Percentiles rank a stretch among this genome's conserved stretches.
Conservation (phyloP, 768 basidiomycete genomes). For the Mycena sanguinolenta region DNA sequence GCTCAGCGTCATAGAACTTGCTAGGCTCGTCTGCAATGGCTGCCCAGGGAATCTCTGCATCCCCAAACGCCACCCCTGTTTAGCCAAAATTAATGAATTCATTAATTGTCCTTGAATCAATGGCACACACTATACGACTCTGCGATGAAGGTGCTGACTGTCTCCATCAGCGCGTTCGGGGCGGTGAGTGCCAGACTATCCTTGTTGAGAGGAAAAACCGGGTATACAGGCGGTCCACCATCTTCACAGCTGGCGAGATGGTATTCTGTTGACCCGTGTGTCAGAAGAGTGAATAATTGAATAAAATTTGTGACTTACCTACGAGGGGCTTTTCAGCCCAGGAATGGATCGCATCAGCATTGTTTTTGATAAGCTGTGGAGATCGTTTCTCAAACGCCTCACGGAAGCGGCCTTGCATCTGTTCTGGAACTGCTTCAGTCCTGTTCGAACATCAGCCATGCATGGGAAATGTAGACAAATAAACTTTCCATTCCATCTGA, state of each 20-base stretch:
- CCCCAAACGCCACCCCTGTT: slow-evolving; percentile 18
- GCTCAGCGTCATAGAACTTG: slow-evolving; percentile 7
- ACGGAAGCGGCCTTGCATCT: neutral
- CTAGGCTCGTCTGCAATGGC: slow-evolving; percentile 2
- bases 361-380: neutral
- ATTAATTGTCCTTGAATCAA: neutral
- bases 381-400: slow-evolving; percentile 3
- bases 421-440: slow-evolving; percentile 15
- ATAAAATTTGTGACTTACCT: slow-evolving; percentile 2
- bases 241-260: neutral
- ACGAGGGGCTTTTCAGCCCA: slow-evolving; percentile 25
- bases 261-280: neutral
- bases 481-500: slow-evolving; percentile 10
- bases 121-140: slow-evolving; percentile 8
- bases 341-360: neutral
- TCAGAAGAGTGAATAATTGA: neutral
- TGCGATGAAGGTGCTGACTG: neutral
- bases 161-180: neutral
- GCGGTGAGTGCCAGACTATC: neutral
- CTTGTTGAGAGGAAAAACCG: neutral
- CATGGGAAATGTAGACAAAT: neutral
- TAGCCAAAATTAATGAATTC: neutral
- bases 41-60: slow-evolving; percentile 9
- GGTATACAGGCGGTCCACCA: neutral
- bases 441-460: neutral